These are phyloP conservation scores for Caryopteris hybrid DNA, from an alignment of 305 asterid genomes.

Conservation along the genomic window DNA sequence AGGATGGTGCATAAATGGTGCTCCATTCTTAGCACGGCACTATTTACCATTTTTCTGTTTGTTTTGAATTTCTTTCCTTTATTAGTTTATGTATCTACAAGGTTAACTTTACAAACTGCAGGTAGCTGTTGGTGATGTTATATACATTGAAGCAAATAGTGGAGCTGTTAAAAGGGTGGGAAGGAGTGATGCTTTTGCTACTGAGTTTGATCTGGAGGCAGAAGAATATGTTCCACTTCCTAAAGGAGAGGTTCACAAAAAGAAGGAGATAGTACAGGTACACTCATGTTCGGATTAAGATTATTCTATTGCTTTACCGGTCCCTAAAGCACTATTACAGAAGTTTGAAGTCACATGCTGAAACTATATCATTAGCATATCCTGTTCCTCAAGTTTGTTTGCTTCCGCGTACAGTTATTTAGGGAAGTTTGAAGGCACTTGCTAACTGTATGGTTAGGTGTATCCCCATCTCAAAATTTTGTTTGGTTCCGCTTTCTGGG, in stretches of 20 bases:
- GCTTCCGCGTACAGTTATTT: background rate
- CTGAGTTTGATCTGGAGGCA: conserved; percentile 97
- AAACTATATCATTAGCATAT: background rate
- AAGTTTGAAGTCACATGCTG: background rate
- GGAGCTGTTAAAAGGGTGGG: conserved; percentile 99
- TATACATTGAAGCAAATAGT: conserved; percentile 88
- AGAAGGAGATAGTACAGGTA: conserved; percentile 98
- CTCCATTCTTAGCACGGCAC: background rate
- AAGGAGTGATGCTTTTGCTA: conserved; percentile 95
- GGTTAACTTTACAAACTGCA: conserved; percentile 27
- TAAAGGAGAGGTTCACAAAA: conserved; percentile 99
- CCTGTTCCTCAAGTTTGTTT: background rate
- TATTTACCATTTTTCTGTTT: background rate
- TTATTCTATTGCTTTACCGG: background rate
- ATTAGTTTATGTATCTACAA: conserved; percentile 7
- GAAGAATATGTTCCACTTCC: conserved; percentile 99
- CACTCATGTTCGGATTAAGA: conserved; percentile 3
- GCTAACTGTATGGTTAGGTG: background rate
- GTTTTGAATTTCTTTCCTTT: background rate
- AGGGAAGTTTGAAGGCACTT: background rate
- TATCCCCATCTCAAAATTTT: background rate
- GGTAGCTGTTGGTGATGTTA: conserved; percentile 99
- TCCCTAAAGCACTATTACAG: background rate
- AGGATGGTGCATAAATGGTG: background rate
- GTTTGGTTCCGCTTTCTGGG: background rate